Conservation (phyloP, 495 filamentous ascomycete species). For the Hamigera avellanea region DNA sequence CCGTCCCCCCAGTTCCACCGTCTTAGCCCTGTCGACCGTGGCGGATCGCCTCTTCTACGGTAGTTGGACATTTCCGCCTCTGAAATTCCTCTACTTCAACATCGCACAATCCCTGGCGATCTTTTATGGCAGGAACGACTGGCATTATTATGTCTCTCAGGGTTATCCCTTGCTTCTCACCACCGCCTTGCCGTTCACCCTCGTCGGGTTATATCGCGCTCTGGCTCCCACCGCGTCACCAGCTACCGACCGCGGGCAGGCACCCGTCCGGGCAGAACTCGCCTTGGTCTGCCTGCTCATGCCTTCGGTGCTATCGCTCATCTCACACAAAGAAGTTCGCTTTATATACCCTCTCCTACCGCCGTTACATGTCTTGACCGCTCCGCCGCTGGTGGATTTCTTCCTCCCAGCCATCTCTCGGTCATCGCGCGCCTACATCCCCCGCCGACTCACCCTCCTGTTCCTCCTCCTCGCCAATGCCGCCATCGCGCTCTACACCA, state of each 20-base stretch:
- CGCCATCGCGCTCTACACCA: constrained; percentile 60
- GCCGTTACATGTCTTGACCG: constrained; percentile 67
- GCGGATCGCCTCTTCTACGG: constrained; percentile 77
- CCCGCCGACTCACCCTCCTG: constrained; percentile 41
- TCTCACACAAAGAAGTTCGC: constrained; percentile 95
- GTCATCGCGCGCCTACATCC: constrained; percentile 17
- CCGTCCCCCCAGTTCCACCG: constrained; percentile 27
- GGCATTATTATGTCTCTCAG: constrained; percentile 88
- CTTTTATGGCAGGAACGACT: constrained; percentile 87
- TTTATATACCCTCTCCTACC: constrained; percentile 94
- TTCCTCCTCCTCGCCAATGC: constrained; percentile 55
- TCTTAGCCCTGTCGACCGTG: constrained; percentile 50
- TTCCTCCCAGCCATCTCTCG: constrained; percentile 39
- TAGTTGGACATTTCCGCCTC: constrained; percentile 79
- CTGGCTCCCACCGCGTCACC: constrained; percentile 21
- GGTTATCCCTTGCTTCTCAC: constrained; percentile 81
- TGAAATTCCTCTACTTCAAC: constrained; percentile 89
- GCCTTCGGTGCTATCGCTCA: constrained; percentile 53
- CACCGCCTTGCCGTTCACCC: constrained; percentile 65
- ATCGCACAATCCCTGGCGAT: constrained; percentile 71
- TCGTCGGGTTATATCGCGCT: constrained; percentile 51
- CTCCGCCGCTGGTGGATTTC: constrained; percentile 52
- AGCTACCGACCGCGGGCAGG: constrained; percentile 14
- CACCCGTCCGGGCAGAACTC: constrained; percentile 42
- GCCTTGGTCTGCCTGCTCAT: constrained; percentile 49